Base-by-base conservation (phyloP, 202 grass and related monocot species). In the Hordeum pubiflorum region DNA sequence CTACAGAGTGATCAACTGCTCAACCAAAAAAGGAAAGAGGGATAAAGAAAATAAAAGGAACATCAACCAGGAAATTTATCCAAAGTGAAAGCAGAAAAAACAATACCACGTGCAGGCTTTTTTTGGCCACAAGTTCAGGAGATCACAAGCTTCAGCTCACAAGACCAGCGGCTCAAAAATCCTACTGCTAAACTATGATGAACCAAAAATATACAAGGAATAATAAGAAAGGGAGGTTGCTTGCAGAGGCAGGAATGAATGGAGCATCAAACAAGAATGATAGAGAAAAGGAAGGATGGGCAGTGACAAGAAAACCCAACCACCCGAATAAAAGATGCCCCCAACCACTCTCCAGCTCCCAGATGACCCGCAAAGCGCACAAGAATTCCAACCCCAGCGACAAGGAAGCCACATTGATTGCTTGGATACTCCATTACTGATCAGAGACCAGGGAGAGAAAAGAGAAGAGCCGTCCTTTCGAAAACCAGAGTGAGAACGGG, bases 221-320 rank as follows among this genome's bases (percentile, higher is more conserved):
- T 21, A 39, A 61, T 15, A 83, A 74, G 13, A 86, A 43, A 58
- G 4, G 15, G 32, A 72, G 81, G 80, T 90, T 83, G 75, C 88
- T 80, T 87, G 80, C 9, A 58, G 84, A 69, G 23, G 36, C 79
- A 43, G 39, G 40, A 44, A 83, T 56, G 75, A 80, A 58, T 61
- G 43, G 12, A 83, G 17, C 70, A 80, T 80, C 44, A 67, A 62
- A 34, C 41, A 63, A 70, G 34, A 86, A 83, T 83, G 62, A 64
- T 76, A 69, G 75, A 60, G 55, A 21, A 83, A 46, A 71, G 40
- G 32, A 13, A 13, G 27, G 60, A 69, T 68, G 54, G 87, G 40
- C 75, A 80, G 10, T 56, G 88, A 83, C 69, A 83, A 86, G 88
- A 86, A 86, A 86, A 86, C 75, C 70, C 80, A 90, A 83, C 88